Base-by-base conservation (phyloP, 2,329 filamentous ascomycete genomes). In the Exophiala calicioides region DNA sequence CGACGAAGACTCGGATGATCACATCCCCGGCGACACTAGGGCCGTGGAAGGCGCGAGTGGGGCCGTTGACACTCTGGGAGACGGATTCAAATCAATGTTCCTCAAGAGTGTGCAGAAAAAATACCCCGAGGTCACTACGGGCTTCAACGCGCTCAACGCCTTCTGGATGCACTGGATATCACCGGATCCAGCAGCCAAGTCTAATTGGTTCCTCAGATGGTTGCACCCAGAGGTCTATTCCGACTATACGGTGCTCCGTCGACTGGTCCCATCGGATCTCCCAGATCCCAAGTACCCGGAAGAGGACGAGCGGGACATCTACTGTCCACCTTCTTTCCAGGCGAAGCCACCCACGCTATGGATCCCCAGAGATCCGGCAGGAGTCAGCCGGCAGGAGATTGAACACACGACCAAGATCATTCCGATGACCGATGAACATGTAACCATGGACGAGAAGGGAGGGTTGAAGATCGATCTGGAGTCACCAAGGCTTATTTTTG, bases 301-400 rank as follows among this genome's bases (percentile, higher is more conserved):
- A 1, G 73, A 82, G 33, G 70, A 81, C 6, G 75, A 84, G 52
- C 71, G 73, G 3, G 77, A 85, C 31, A 89, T 86, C 0, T 91
- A 88, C 67, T 80, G 79, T 62, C 82, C 89, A 52, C 88, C 88
- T 0, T 80, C 84, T 0, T 76, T 91, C 55, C 77, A 69, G 12
- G 76, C 79, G 50, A 57, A 74, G 42, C 70, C 79, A 3, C 86
- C 86, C 1, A 71, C 84, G 23, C 71, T 95, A 3, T 95, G 89
- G 89, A 87, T 95, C 21, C 88, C 90, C 0, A 74, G 79, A 42
- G 89, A 95, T 60, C 69, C 76, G 1, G 82, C 82, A 30, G 86
- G 88, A 3, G 78, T 95, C 30, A 89, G 84, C 46, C 76, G 76
- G 55, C 85, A 90, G 60, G 89, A 95, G 66, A 75, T 93, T 27